Evolutionary conservation across 164 flowering plant genomes (phyloP).

Genomic region (Liriodendron chinense): DNA sequence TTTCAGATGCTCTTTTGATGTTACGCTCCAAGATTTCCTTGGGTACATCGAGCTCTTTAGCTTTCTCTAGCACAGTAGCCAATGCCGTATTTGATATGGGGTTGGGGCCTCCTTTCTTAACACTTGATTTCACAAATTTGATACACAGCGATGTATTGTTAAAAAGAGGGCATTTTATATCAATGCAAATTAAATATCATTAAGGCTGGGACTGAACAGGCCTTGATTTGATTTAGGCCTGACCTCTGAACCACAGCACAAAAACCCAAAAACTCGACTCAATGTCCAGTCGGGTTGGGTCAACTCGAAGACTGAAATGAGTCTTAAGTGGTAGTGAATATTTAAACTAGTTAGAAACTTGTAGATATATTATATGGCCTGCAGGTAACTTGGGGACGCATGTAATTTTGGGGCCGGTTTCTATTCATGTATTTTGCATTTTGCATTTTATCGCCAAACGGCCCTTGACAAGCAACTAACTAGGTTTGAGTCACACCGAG

Average conservation of each 20-base stretch:
- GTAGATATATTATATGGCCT: no score
- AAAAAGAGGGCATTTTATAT: background rate
- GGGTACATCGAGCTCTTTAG: constrained; percentile 94
- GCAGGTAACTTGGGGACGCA: no score
- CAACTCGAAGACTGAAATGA: background rate
- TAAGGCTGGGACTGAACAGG: background rate
- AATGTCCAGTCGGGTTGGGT: background rate
- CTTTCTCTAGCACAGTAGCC: constrained; percentile 80
- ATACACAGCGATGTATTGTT: background rate
- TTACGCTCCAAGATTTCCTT: constrained; percentile 91
- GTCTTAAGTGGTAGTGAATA: background rate
- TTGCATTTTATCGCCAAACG: no score
- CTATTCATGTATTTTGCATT: no score
- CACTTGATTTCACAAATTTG: constrained; percentile 37
- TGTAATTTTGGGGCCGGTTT: no score
- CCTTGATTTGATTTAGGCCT: background rate
- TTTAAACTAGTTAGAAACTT: no score
- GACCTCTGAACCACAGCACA: background rate
- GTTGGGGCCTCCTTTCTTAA: constrained; percentile 84
- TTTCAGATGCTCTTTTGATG: constrained; percentile 91
- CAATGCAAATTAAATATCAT: background rate
- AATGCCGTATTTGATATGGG: constrained; percentile 67
- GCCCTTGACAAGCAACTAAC: no score
- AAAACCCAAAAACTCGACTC: no score
- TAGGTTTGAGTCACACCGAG: no score